Base-by-base conservation (phyloP, 1,284 basidiomycete species). In the Ganoderma lingzhi region DNA sequence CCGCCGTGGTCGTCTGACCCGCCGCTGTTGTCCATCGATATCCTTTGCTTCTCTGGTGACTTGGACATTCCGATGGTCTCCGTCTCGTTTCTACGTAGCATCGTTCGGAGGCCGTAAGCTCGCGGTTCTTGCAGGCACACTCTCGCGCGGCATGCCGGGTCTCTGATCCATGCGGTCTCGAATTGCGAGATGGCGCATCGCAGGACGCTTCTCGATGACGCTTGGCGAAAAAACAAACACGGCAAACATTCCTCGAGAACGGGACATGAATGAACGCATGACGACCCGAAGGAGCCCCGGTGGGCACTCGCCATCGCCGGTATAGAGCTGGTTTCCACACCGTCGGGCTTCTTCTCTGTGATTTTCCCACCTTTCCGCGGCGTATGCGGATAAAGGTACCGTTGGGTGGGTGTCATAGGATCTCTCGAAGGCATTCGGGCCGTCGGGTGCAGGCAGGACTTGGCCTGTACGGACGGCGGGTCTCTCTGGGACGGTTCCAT, bases 81-180 rank as follows among this genome's bases (percentile, higher is more conserved):
- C 56, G 35, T 39, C 56, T 10, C 17, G 35, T 39, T 59, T 39
- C 56, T 17, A 59, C 56, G 23, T 23, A 35, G 19, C 56, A 14
- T 39, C 35, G 19, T 59, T 35, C 56, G 53, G 56, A 59, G 15
- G 56, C 56, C 56, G 56, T 39, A 59, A 59, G 56, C 35, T n/a
- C 32, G 35, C 19, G 19, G 30, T 56, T 56, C 53, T 56, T 5
- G 8, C 15, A 56, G 53, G 53, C 53, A 56, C 53, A 4, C 48
- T 51, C 19, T 51, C 23, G 55, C 55, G 32, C 55, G 55, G 30
- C 55, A 56, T 12, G 55, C 30, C 8, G 35, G 56, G 32, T 9
- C 56, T 39, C 55, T 35, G 14, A 39, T n/a, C 35, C 35, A 59
- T 35, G 19, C 56, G 56, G 32, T 8, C 35, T 59, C 56, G 19